Evolutionary conservation across 345 rosid species (phyloP).

Genomic region (Syzygium oleosum): DNA sequence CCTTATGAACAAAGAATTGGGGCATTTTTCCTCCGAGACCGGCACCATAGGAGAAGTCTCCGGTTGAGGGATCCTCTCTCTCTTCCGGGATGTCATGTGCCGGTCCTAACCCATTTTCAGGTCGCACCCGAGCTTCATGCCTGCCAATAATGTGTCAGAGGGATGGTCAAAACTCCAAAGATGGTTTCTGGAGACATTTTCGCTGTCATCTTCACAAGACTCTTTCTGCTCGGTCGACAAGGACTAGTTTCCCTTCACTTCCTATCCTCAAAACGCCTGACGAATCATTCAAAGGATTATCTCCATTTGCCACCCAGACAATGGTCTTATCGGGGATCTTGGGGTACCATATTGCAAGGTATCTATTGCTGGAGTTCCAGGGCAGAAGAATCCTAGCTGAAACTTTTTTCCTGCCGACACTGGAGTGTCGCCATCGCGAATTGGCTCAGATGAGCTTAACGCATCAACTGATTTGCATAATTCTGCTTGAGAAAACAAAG

Average conservation of each 20-base stretch:
- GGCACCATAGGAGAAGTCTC: neutral
- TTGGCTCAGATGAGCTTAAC: neutral
- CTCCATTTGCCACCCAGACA: neutral
- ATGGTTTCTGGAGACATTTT: neutral
- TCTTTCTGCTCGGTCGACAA: neutral
- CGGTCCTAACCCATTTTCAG: neutral
- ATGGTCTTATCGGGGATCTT: neutral
- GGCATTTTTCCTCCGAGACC: neutral
- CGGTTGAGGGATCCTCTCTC: neutral
- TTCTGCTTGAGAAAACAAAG: neutral
- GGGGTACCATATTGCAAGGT: neutral
- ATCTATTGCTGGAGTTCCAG: neutral
- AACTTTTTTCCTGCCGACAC: neutral
- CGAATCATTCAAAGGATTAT: neutral
- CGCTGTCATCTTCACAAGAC: neutral
- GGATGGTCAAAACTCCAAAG: neutral
- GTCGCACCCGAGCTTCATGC: neutral
- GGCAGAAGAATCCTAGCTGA: neutral
- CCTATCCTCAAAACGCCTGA: neutral
- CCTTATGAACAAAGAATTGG: neutral
- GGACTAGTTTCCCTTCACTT: neutral
- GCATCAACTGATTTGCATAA: neutral
- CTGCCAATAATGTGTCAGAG: neutral
- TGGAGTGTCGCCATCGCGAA: neutral
- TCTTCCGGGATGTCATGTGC: neutral